Percentiles rank a stretch among this genome's conserved stretches.
These are phyloP conservation scores for Ordospora colligata DNA, from an alignment of 371 early-diverging fungal genomes.

Conservation along the genomic window DNA sequence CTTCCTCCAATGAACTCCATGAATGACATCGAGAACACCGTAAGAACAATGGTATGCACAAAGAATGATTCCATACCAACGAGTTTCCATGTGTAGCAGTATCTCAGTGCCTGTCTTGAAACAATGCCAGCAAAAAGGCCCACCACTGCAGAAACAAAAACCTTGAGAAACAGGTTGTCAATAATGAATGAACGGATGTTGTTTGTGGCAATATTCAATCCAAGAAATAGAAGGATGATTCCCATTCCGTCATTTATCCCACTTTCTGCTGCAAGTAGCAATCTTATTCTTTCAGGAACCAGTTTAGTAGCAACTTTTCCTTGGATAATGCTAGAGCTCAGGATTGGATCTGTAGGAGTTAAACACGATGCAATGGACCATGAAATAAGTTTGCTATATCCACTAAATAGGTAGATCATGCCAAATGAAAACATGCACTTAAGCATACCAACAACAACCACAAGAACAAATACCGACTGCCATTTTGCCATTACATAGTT, in stretches of 20 bases:
- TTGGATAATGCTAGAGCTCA: slow-evolving; percentile 79
- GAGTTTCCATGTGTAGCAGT: slow-evolving; percentile 66
- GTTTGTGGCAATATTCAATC: slow-evolving; percentile 59
- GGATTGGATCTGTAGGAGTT: slow-evolving; percentile 86
- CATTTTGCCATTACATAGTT: slow-evolving; percentile 58
- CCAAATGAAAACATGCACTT: slow-evolving; percentile 38
- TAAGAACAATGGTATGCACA: slow-evolving; percentile 71
- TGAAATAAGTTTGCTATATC: not conserved
- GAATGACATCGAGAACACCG: slow-evolving; percentile 70
- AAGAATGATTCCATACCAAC: slow-evolving; percentile 80
- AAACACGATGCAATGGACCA: slow-evolving; percentile 70
- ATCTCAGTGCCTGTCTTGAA: slow-evolving; percentile 65
- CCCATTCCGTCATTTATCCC: slow-evolving; percentile 67
- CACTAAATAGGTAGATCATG: not conserved
- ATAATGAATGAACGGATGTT: slow-evolving; percentile 39
- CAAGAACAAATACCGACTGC: slow-evolving; percentile 67
- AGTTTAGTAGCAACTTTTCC: slow-evolving; percentile 80
- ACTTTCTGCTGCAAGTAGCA: slow-evolving; percentile 71
- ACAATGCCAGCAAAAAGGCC: slow-evolving; percentile 71
- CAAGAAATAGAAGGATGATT: slow-evolving; percentile 68
- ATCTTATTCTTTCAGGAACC: slow-evolving; percentile 69
- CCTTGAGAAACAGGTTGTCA: slow-evolving; percentile 49
- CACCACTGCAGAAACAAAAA: slow-evolving; percentile 67
- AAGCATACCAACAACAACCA: slow-evolving; percentile 60
- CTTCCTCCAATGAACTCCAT: slow-evolving; percentile 70